These are phyloP conservation scores for barley (Hordeum vulgare) DNA, from an alignment of 176 grass and related monocot genomes.

Conservation along the genomic window DNA sequence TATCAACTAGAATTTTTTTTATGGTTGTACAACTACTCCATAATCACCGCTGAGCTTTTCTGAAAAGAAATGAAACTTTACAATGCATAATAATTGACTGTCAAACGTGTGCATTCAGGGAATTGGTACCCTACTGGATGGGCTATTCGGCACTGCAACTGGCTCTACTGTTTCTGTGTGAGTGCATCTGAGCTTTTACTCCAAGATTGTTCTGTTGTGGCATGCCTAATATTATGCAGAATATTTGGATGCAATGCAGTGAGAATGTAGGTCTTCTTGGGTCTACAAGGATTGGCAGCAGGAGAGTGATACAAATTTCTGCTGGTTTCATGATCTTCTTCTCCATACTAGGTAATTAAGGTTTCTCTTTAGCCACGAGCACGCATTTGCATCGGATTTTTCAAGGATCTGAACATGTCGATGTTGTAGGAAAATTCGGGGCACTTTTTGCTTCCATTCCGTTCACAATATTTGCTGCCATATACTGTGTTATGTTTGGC, in stretches of 20 bases:
- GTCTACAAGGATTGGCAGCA: conserved; percentile 86
- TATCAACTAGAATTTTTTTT: background rate
- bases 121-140: conserved; percentile 79
- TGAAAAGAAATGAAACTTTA: background rate
- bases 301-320: conserved; percentile 93
- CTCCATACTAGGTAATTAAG: conserved; percentile 77
- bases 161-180: conserved; percentile 94
- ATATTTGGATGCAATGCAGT: conserved; percentile 34
- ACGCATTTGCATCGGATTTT: background rate
- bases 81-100: background rate
- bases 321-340: conserved; percentile 99
- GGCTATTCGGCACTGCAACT: conserved; percentile 78
- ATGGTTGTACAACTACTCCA: background rate
- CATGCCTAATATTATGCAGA: background rate
- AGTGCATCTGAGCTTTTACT: conserved; percentile 33
- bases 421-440: conserved; percentile 80
- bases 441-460: conserved; percentile 96
- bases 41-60: background rate
- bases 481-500: conserved; percentile 87
- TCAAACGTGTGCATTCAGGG: conserved; percentile 40
- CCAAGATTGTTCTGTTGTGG: background rate
- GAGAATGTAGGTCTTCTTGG: conserved; percentile 98
- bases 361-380: background rate
- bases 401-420: background rate
- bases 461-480: conserved; percentile 84